Base-by-base conservation (phyloP, 208 protist species). In the Crithidia brevicula region DNA sequence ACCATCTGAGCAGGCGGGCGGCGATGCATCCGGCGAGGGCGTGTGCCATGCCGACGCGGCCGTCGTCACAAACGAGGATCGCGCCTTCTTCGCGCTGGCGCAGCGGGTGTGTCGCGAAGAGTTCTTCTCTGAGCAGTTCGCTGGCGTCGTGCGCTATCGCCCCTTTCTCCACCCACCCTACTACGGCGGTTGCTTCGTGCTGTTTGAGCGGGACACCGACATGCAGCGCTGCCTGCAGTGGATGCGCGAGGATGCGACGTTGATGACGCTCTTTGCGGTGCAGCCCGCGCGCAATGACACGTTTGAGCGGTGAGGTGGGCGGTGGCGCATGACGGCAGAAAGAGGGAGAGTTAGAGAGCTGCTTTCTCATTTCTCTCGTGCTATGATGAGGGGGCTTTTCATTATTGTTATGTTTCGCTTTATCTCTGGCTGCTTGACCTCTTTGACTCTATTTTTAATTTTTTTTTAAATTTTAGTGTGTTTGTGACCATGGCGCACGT, bases 181-280 rank as follows among this genome's bases (percentile, higher is more conserved):
- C 31, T 67, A 54, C 31, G 69, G 81, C 15, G 87, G 82, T 18
- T 83, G 79, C 45, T 89, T 93, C 67, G 75, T 93, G 53, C 59
- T 72, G 9, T 93, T 93, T 61, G 64, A 81, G 34, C 60, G 69
- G n/a, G 31, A 61, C 9, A 54, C 61, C 25, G 71, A 79, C 67
- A 82, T 84, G 52, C 70, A 53, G 22, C 73, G 66, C 46, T 93
- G 88, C 65, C 45, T 88, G 60, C 64, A 72, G 54, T 90, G 80
- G 88, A 64, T 89, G 65, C 53, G 74, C 30, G 43, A 52, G 31
- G 64, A 84, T 1, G 63, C 43, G 22, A 50, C 61, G 27, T 31
- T 88, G 16, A 54, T 46, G 61, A 40, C 31, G 15, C 27, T 80
- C 3, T 62, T 89, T 50, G 23, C 56, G 16, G 81, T 89, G 13